These are phyloP conservation scores for Colletotrichum karsti DNA, from an alignment of 2,329 filamentous ascomycete species.

Conservation along the genomic window DNA sequence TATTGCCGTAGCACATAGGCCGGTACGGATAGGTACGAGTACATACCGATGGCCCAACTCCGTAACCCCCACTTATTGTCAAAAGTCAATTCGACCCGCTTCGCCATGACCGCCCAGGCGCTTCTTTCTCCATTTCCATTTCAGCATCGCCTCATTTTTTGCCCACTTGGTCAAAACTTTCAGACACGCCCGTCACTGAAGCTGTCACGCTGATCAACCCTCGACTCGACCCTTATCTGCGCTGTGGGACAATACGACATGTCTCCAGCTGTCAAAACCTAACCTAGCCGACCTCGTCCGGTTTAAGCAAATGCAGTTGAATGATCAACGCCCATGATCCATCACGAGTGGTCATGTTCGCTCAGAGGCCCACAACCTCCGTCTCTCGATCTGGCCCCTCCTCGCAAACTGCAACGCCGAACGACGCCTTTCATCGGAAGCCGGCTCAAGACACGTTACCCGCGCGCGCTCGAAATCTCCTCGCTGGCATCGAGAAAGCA, in stretches of 20 bases:
- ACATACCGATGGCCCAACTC: no score
- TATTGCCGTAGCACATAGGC: no score
- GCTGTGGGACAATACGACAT: background rate
- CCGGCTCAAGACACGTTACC: background rate
- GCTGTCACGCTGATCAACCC: background rate
- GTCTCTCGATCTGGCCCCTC: background rate
- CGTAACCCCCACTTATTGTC: slow-evolving; percentile 2
- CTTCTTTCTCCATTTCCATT: background rate
- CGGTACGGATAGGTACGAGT: no score
- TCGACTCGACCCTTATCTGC: background rate
- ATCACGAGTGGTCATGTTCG: background rate
- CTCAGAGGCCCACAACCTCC: background rate
- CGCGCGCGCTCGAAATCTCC: background rate
- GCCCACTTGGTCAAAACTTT: background rate
- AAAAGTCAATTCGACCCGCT: slow-evolving; percentile 15
- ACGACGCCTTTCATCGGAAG: no score
- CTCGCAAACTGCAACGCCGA: no score
- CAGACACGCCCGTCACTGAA: no score
- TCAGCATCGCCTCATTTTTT: background rate
- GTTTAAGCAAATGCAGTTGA: background rate
- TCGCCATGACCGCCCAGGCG: background rate
- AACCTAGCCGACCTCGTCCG: background rate
- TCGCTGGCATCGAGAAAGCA: background rate
- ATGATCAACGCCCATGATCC: background rate
- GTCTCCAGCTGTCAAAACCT: background rate